These are phyloP conservation scores for Hyaloscypha variabilis DNA, from an alignment of 495 filamentous ascomycete species.

Conservation along the genomic window DNA sequence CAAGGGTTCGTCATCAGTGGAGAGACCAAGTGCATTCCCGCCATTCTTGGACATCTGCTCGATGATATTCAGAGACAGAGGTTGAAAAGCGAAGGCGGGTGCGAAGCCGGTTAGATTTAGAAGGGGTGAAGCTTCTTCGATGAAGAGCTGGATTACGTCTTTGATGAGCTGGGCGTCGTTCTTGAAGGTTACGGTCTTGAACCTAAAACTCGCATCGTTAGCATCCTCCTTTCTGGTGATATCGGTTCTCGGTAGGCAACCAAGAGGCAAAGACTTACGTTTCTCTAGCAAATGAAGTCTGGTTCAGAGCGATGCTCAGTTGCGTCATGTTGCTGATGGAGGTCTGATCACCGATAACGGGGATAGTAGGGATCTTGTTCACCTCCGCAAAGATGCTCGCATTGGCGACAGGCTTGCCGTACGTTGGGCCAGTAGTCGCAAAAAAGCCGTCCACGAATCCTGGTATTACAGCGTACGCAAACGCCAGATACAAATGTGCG, in stretches of 20 bases:
- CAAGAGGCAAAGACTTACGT: constrained; percentile 3
- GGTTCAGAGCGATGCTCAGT: constrained; percentile 17
- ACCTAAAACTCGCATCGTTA: constrained; percentile 3
- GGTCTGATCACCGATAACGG: constrained; percentile 10
- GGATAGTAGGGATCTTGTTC: constrained; percentile 10
- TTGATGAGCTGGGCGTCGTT: constrained; percentile 35
- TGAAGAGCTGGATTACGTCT: constrained; percentile 11
- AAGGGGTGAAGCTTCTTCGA: constrained; percentile 2
- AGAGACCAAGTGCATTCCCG: constrained; percentile 55
- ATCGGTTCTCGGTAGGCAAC: too few species aligned
- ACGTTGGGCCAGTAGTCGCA: constrained; percentile 16
- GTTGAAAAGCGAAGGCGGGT: constrained; percentile 9
- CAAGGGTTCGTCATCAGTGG: constrained; percentile 38
- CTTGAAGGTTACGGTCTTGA: constrained; percentile 37
- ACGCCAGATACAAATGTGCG: constrained; percentile 49
- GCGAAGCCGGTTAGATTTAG: background rate
- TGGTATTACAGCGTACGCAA: constrained; percentile 32
- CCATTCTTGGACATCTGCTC: constrained; percentile 43
- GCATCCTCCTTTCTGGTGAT: background rate
- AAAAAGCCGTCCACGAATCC: constrained; percentile 25
- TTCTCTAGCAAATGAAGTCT: constrained; percentile 19
- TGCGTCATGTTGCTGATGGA: constrained; percentile 11
- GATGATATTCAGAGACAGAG: constrained; percentile 30
- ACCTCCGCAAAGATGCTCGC: constrained; percentile 32
- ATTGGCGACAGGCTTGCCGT: constrained; percentile 27